A percentile compares a stretch with the other conserved stretches of the same genome.
Evolutionary conservation across 768 basidiomycete species (phyloP).

Genomic region (Boletus sensibilis): DNA sequence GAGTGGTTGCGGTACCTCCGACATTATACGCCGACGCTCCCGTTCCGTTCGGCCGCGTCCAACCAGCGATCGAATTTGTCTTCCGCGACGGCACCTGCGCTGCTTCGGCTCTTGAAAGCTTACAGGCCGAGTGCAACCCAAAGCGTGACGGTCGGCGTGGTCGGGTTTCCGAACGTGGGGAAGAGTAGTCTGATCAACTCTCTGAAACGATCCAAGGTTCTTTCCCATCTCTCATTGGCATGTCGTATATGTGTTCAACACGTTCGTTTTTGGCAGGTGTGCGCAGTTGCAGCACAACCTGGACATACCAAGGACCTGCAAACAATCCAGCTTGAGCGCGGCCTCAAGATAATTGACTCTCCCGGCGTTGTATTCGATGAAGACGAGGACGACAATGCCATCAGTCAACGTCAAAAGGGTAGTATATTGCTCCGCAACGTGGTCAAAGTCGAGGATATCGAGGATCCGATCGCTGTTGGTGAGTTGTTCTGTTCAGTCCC

Average conservation of each 20-base stretch:
- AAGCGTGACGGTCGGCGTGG: constrained; percentile 83
- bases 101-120: constrained; percentile 81
- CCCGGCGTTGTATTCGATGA: constrained; percentile 98
- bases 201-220: constrained; percentile 77
- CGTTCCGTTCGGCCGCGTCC: constrained; percentile 79
- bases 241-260: background rate
- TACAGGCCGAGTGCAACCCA: constrained; percentile 66
- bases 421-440: constrained; percentile 84
- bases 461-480: constrained; percentile 90
- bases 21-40: constrained; percentile 88
- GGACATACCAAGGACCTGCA: constrained; percentile 94
- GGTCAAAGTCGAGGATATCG: constrained; percentile 85
- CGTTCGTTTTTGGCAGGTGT: constrained; percentile 50
- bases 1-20: constrained; percentile 90
- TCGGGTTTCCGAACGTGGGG: constrained; percentile 97
- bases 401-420: constrained; percentile 44
- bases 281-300: constrained; percentile 90
- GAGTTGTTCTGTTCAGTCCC: constrained; percentile 24
- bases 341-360: constrained; percentile 89
- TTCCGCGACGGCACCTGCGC: constrained; percentile 68
- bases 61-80: constrained; percentile 82
- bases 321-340: constrained; percentile 88
- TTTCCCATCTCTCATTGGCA: constrained; percentile 6
- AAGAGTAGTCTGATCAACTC: constrained; percentile 95
- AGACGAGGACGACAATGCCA: constrained; percentile 50